These are phyloP conservation scores for Lachnellula suecica DNA, from an alignment of 2,329 filamentous ascomycete species.

Conservation along the genomic window DNA sequence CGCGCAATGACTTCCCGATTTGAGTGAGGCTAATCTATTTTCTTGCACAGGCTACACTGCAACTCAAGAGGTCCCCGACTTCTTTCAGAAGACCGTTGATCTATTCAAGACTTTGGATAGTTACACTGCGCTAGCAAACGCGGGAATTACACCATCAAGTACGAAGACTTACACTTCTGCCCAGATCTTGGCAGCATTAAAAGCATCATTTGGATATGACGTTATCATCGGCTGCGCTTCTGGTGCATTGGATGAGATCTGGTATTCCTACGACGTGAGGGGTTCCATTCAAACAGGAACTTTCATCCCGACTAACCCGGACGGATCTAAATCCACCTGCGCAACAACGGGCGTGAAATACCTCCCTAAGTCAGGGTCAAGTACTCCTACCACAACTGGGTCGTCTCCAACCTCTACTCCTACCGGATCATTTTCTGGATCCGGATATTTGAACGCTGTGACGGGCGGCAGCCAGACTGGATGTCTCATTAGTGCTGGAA, in stretches of 20 bases:
- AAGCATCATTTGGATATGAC: constrained; percentile 43
- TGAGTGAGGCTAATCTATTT: too few species aligned
- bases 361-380: constrained; percentile 51
- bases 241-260: constrained; percentile 48
- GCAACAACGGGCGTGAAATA: constrained; percentile 54
- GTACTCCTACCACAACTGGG: constrained; percentile 4
- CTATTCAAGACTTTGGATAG: constrained; percentile 67
- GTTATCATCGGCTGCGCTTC: constrained; percentile 45
- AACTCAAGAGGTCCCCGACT: constrained; percentile 44
- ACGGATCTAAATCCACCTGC: constrained; percentile 50
- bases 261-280: constrained; percentile 53
- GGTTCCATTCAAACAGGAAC: constrained; percentile 50
- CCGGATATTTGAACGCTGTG: constrained; percentile 58
- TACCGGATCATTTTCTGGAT: constrained; percentile 44
- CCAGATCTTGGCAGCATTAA: constrained; percentile 42
- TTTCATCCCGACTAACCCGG: constrained; percentile 40
- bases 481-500: constrained; percentile 66
- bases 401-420: constrained; percentile 25
- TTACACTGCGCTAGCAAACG: constrained; percentile 60
- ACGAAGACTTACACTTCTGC: constrained; percentile 41
- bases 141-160: constrained; percentile 55
- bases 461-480: constrained; percentile 50
- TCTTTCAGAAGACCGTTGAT: constrained; percentile 64
- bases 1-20: too few species aligned
- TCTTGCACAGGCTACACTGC: constrained; percentile 8